Evolutionary conservation across 164 flowering plant species (phyloP), one percentile per base, ranked within the genome.

Genomic region (Stephania cephalantha): DNA sequence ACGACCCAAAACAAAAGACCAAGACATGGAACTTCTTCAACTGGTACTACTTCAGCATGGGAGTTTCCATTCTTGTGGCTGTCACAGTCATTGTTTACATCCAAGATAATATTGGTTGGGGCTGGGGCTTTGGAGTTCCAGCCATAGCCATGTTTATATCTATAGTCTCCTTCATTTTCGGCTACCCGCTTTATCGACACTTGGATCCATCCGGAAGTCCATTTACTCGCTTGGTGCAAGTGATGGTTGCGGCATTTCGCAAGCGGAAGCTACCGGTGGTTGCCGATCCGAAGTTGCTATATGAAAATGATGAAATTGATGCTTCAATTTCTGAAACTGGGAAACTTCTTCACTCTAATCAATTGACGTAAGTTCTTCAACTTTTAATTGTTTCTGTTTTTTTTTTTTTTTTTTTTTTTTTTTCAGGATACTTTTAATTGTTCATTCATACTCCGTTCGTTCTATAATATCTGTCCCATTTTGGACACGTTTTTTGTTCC

Each of bases 261-360:
- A 77, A 77, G 29, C 48, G 76, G 35, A 78, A 68, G 58, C 45
- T 73, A 72, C 25, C 44, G 12, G 68, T 15, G 66, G 75, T 72
- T 77, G 48, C 75, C 2, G 79, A 77, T 55, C 53, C 79, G 13
- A 63, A 25, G 10, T 5, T 72, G 75, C 68, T 77, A 5, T 77
- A 77, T 52, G 75, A 77, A 46, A 77, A 77, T 68, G 79, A 77
- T 29, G 76, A 77, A n/a, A 68, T 77, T 30, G 76, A 77, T 77
- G 79, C 71, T n/a, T 15, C 75, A 7, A 77, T 77, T 6, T 77
- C 79, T 68, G 30, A 68, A 9, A 73, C 75, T 44, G 79, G 75
- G 12, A 53, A 25, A 46, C 79, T 77, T 73, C 30, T 73, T 77
- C 79, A 73, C 58, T 71, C 72, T n/a, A 73, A 77, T 44, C 79